These are phyloP conservation scores for Sporothrix curviconia DNA, from an alignment of 2,329 filamentous ascomycete genomes.

Conservation along the genomic window DNA sequence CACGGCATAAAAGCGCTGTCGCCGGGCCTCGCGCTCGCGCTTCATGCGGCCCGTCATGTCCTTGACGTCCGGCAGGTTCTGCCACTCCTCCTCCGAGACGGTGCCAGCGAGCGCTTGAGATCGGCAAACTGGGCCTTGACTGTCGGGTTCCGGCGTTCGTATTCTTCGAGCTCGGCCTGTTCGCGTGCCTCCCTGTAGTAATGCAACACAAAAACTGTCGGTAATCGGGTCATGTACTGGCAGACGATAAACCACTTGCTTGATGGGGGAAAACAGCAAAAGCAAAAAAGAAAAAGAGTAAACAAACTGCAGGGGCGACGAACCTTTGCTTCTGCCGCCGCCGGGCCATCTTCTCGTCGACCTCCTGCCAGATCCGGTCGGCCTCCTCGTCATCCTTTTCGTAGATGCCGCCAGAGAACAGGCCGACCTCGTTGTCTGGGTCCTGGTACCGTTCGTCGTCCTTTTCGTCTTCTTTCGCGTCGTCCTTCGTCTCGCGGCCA, in stretches of 20 bases:
- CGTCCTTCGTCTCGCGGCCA: constrained; percentile 51
- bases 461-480: constrained; percentile 69
- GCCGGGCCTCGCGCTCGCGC: constrained; percentile 72
- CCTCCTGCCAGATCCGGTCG: constrained; percentile 88
- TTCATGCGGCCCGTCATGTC: constrained; percentile 94
- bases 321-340: constrained; percentile 81
- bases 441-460: constrained; percentile 68
- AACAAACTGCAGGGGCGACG: constrained; percentile 37
- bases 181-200: constrained; percentile 90
- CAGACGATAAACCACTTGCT: constrained; percentile 59
- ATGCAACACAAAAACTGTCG: constrained; percentile 42
- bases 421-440: constrained; percentile 90
- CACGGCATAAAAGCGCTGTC: constrained; percentile 88
- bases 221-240: constrained; percentile 66
- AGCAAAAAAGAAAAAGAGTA: constrained; percentile 4
- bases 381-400: constrained; percentile 98
- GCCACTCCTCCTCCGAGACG: constrained; percentile 94
- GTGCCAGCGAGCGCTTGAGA: constrained; percentile 80
- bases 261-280: neutral
- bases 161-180: constrained; percentile 82
- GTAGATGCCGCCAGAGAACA: constrained; percentile 93
- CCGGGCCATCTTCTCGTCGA: constrained; percentile 95
- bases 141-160: constrained; percentile 95
- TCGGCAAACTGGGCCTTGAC: constrained; percentile 98
- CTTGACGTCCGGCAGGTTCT: constrained; percentile 87